These are phyloP conservation scores for Cicer yamashitae DNA, from an alignment of 306 rosid species.

Conservation along the genomic window DNA sequence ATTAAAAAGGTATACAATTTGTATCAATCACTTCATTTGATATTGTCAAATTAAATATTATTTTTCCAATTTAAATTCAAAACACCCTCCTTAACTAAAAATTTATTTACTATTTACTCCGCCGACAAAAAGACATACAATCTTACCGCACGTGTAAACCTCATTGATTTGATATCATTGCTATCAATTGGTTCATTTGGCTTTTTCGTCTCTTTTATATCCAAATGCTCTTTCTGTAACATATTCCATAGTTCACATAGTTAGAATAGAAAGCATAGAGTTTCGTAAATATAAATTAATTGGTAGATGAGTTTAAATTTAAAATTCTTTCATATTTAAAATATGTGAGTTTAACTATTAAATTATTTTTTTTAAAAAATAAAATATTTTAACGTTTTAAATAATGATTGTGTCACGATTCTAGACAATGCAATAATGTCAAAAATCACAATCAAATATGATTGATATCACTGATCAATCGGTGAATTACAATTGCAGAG, in stretches of 20 bases:
- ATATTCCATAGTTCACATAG: slow-evolving; percentile 25
- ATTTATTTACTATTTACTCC: too few species aligned
- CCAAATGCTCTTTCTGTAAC: slow-evolving; percentile 82
- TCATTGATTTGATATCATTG: slow-evolving; percentile 82
- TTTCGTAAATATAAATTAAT: too few species aligned
- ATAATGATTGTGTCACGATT: neutral
- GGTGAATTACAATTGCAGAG: neutral
- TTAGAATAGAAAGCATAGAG: slow-evolving; percentile 22
- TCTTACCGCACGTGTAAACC: slow-evolving; percentile 92
- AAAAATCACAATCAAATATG: neutral
- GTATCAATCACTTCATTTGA: too few species aligned
- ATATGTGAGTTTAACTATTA: too few species aligned
- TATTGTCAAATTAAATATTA: too few species aligned
- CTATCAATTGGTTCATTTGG: slow-evolving; percentile 71
- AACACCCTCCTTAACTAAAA: accelerated
- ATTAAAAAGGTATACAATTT: neutral
- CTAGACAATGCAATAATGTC: neutral
- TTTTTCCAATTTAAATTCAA: too few species aligned
- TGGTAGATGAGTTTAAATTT: too few species aligned
- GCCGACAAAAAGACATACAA: neutral
- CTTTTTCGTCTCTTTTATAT: slow-evolving; percentile 72
- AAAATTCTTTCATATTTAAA: too few species aligned
- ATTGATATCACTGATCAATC: neutral
- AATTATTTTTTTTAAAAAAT: too few species aligned
- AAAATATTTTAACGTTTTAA: neutral